Evolutionary conservation across 768 basidiomycete species (phyloP).

Genomic region (Tephrocybe sp.): DNA sequence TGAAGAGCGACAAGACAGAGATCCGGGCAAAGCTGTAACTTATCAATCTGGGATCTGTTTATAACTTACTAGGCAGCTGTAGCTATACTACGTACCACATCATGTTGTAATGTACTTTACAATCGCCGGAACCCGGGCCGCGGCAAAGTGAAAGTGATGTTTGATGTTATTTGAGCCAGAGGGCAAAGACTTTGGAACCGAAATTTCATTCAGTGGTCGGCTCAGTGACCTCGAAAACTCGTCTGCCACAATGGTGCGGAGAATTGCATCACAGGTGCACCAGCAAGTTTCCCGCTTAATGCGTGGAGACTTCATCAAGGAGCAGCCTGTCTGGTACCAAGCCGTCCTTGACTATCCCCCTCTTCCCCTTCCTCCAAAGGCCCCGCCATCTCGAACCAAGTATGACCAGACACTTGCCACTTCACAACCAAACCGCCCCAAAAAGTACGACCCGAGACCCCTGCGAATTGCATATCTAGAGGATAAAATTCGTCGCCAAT

Average conservation of each 20-base stretch:
- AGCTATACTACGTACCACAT: too few relatives aligned
- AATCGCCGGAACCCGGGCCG: too few relatives aligned
- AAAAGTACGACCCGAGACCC: constrained; percentile 43
- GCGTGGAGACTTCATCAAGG: constrained; percentile 56
- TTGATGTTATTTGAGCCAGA: constrained; percentile 1
- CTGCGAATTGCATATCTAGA: constrained; percentile 73
- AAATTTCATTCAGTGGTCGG: not conserved
- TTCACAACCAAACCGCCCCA: constrained; percentile 28
- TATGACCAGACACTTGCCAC: constrained; percentile 42
- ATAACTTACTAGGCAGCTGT: too few relatives aligned
- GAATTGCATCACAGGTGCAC: constrained; percentile 86
- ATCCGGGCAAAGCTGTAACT: constrained; percentile 15
- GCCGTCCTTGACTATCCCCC: constrained; percentile 89
- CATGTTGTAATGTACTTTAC: too few relatives aligned
- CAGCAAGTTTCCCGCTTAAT: constrained; percentile 81
- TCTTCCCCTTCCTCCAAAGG: constrained; percentile 76
- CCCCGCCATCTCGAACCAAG: constrained; percentile 53
- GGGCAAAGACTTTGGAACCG: not conserved
- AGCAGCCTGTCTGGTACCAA: constrained; percentile 79
- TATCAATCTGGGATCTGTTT: not conserved
- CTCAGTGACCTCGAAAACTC: not conserved
- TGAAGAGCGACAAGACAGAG: not conserved
- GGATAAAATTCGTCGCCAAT: constrained; percentile 83
- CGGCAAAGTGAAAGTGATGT: not conserved
- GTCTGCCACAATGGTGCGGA: constrained; percentile 58